Evolutionary conservation across 495 filamentous ascomycete species (phyloP), one percentile per base, ranked within the genome.

Genomic region (Aspergillus hancockii): DNA sequence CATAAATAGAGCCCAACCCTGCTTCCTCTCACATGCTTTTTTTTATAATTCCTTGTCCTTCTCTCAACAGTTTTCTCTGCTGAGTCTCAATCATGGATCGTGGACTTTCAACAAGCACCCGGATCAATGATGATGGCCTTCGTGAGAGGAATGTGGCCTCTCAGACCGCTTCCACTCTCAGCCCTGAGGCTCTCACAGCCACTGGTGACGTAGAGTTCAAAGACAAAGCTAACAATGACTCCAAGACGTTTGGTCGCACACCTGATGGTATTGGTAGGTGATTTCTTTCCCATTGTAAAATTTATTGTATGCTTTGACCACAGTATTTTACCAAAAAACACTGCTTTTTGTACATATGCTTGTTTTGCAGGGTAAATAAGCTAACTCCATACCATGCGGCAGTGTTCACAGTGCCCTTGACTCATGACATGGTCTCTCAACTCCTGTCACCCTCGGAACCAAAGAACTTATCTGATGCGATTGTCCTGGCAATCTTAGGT

Each of bases 371-470:
- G 12, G 18, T 30, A 12, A 46, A 25, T n/a, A 25, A 46, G 53
- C 53, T 55, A 55, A 55, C 14, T 52, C 34, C 32, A 19, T 21
- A 31, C 30, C 34, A n/a, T 19, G 23, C n/a, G n/a, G 49, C 63
- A 98, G 94, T 94, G 54, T 98, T 98, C 74, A 90, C 91, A 34
- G 94, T 98, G 21, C 95, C 94, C 47, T 88, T 91, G 62, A 98
- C 94, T 45, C 91, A 97, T 80, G 94, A 98, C 74, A 98, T 98
- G 93, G 94, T 98, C 66, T 95, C 94, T 53, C 94, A 97, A 72
- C 83, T 98, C 19, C 83, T 98, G 60, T 95, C 93, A 55, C 94
- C 94, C n/a, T 89, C 86, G 50, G 86, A 97, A 71, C 92, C 94
- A 5, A 98, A 98, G 78, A 98, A 98, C 66, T 63, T 95, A 41